Evolutionary conservation across 2,329 filamentous ascomycete genomes (phyloP), one percentile per base, ranked within the genome.

Genomic region (Botrytis sinoallii): DNA sequence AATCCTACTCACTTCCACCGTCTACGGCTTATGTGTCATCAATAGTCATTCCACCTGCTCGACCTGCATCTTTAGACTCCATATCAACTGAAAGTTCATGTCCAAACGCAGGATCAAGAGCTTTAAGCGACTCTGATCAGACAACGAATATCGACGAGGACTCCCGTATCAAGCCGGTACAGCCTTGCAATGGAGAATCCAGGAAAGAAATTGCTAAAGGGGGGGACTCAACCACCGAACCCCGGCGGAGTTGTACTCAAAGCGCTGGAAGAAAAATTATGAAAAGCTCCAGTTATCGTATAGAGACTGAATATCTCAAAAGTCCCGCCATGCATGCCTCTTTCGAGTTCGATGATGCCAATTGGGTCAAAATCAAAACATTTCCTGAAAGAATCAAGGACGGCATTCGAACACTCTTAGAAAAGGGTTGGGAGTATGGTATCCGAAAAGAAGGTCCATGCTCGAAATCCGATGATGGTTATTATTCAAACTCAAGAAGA

Each of bases 401-500:
- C 22, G 70, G 70, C 16, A 57, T 71, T 57, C 59, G 70, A n/a
- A 25, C 32, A 18, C 32, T 71, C 25, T 18, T 71, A 18, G 38
- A 57, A 14, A 55, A 71, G n/a, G 61, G 35, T 1, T 71, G 70
- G 70, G 42, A 40, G 3, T 10, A 32, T 14, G 70, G 70, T 6
- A 66, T 71, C 7, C 18, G 22, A 32, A 57, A 38, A 5, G 70
- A 71, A 44, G 46, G 46, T 5, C 25, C n/a, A 57, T 65, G 46
- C n/a, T 2, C 52, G 6, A 16, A 35, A 3, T 22, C 12, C 2
- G 29, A 40, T 3, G 35, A 68, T 1, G 5, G 48, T 16, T 68
- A 57, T 9, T 42, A 42, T 3, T 68, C 48, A 68, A 57, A 22
- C 66, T 68, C 66, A 57, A 57, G 18, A 57, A 14, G n/a, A 68